phyloP scores from a whole-genome alignment of 225 moss, liverwort and hornwort species.

The Asterella californica region DNA sequence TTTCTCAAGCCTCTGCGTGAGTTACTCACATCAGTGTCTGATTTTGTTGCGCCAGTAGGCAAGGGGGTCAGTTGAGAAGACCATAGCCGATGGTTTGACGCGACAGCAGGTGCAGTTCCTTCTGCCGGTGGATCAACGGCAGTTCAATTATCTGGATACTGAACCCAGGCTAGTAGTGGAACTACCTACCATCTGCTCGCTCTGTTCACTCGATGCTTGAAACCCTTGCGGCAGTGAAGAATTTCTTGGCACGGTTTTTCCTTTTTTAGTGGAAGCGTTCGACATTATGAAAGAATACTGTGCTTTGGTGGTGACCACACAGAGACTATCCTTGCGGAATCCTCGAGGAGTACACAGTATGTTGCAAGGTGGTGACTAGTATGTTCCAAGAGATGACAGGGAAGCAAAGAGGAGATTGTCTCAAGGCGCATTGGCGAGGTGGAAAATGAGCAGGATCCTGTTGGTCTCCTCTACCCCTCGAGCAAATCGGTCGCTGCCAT shows the following conservation, averaged over 20 bases:
- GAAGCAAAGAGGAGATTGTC: conserved; percentile 49
- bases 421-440: conserved; percentile 80
- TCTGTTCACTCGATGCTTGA: neutral
- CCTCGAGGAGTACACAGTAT: conserved; percentile 67
- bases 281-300: neutral
- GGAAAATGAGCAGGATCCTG: conserved; percentile 92
- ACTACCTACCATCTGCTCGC: neutral
- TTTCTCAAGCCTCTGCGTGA: too few species aligned
- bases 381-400: conserved; percentile 46
- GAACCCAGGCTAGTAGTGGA: conserved; percentile 63
- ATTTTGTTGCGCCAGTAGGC: conserved; percentile 52
- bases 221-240: neutral
- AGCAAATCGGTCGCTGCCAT: conserved; percentile 84
- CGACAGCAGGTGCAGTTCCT: conserved; percentile 83
- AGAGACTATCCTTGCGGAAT: conserved; percentile 97
- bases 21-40: too few species aligned
- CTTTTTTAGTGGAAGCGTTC: neutral
- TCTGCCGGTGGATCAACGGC: conserved; percentile 96
- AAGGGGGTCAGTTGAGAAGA: conserved; percentile 77
- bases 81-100: conserved; percentile 62
- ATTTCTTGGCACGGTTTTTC: too few species aligned
- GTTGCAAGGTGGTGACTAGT: conserved; percentile 70
- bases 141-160: conserved; percentile 97
- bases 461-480: conserved; percentile 76
- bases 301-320: conserved; percentile 13